A percentile compares a stretch with the other conserved stretches of the same genome.
These are phyloP conservation scores for Phaeosphaeriaceae sp. DNA, from an alignment of 2,329 filamentous ascomycete species.

Conservation along the genomic window DNA sequence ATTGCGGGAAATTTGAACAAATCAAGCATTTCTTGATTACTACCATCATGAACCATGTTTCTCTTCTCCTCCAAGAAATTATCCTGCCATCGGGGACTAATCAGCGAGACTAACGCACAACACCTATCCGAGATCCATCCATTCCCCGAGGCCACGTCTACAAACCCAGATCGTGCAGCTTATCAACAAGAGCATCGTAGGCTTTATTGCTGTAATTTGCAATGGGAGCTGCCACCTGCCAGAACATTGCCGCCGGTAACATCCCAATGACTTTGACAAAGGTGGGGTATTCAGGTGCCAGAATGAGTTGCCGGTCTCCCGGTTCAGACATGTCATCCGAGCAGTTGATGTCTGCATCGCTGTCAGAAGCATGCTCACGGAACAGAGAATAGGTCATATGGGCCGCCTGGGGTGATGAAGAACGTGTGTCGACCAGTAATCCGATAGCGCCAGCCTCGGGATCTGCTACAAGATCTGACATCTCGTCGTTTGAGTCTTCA, in stretches of 20 bases:
- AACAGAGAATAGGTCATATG: neutral
- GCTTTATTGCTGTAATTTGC: slow-evolving; percentile 8
- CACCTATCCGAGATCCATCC: neutral
- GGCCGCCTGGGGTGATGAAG: neutral
- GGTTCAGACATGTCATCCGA: neutral
- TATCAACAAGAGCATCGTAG: slow-evolving; percentile 15
- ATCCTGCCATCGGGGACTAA: neutral
- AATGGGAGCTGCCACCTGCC: slow-evolving; percentile 17
- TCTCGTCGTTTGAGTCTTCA: neutral
- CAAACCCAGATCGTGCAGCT: slow-evolving; percentile 1
- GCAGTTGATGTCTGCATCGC: slow-evolving; percentile 2
- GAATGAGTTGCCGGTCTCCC: slow-evolving; percentile 10
- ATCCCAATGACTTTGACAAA: slow-evolving; percentile 34
- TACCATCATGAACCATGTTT: neutral
- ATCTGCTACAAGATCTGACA: neutral
- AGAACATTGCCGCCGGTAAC: slow-evolving; percentile 36
- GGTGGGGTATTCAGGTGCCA: slow-evolving; percentile 20
- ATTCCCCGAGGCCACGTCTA: neutral
- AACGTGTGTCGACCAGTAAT: neutral
- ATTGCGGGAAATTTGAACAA: neutral
- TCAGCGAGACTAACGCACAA: neutral
- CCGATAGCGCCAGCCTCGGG: neutral
- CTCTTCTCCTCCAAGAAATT: no score
- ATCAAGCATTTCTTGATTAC: neutral
- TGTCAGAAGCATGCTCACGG: neutral